phyloP scores from a whole-genome alignment of 257 asterid genomes.

The Penstemon barbatus region DNA sequence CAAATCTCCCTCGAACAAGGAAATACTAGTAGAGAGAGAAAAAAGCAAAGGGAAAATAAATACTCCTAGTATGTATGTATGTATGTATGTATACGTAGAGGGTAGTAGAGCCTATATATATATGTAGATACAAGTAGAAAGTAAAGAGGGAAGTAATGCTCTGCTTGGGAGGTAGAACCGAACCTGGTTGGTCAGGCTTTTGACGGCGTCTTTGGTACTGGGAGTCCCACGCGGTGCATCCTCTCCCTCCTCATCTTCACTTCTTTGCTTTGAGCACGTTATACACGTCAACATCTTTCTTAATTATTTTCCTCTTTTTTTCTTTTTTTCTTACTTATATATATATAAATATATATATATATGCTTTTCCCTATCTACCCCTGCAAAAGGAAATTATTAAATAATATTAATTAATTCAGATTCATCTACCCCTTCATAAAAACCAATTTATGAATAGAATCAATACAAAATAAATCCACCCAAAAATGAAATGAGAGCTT shows the following conservation, averaged over 20 bases:
- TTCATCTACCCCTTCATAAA: too few species aligned
- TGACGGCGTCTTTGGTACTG: slow-evolving; percentile 89
- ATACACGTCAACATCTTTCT: slow-evolving; percentile 97
- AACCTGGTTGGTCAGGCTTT: slow-evolving; percentile 98
- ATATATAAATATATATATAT: too few species aligned
- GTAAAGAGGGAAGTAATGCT: too few species aligned
- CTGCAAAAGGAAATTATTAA: slow-evolving; percentile 33
- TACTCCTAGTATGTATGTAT: not conserved
- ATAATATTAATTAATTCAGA: not conserved
- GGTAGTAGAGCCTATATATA: too few species aligned
- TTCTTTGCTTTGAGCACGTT: slow-evolving; percentile 89
- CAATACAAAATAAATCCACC: not conserved
- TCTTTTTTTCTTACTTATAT: not conserved
- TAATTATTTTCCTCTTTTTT: slow-evolving; percentile 12
- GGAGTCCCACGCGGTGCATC: slow-evolving; percentile 91
- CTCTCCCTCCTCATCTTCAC: slow-evolving; percentile 58
- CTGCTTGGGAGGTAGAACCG: slow-evolving; percentile 24
- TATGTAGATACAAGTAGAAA: not conserved
- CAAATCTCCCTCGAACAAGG: not conserved
- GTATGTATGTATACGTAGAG: not conserved
- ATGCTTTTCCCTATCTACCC: slow-evolving; percentile 14
- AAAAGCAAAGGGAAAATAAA: not conserved
- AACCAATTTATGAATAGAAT: slow-evolving; percentile 18
- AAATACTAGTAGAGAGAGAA: slow-evolving; percentile 21
- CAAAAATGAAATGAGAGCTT: not conserved